Conservation (phyloP, 1,284 basidiomycete genomes). For the Apiotrichum siamense region DNA sequence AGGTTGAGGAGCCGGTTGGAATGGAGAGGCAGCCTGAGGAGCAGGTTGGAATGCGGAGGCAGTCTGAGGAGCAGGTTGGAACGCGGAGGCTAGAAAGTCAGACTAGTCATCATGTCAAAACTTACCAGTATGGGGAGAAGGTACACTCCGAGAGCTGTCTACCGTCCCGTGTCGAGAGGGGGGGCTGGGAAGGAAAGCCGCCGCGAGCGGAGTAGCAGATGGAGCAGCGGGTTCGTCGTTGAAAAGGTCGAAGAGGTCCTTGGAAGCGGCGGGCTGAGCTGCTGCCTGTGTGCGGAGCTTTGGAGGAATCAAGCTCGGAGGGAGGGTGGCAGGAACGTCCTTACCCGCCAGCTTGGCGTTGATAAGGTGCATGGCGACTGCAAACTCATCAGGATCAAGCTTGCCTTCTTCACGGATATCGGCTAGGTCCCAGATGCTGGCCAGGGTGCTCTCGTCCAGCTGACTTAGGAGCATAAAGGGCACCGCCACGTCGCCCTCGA, state of each 20-base stretch:
- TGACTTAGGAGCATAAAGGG: constrained; percentile 94
- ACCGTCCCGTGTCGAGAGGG: constrained; percentile 10
- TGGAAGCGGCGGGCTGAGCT: constrained; percentile 19
- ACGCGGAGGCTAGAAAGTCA: no score
- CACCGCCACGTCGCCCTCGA: constrained; percentile 90
- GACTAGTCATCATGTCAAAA: no score
- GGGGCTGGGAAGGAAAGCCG: constrained; percentile 27
- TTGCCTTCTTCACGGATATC: constrained; percentile 85
- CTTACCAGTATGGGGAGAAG: no score
- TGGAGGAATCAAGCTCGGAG: constrained; percentile 72
- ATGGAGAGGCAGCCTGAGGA: not conserved
- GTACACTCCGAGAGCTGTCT: not conserved
- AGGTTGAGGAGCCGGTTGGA: constrained; percentile 1
- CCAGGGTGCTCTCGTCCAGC: constrained; percentile 73
- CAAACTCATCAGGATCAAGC: constrained; percentile 87
- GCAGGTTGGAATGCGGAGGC: not conserved
- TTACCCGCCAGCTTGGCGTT: constrained; percentile 79
- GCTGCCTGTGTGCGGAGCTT: constrained; percentile 24
- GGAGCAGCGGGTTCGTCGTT: constrained; percentile 22
- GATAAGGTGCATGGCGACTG: constrained; percentile 93
- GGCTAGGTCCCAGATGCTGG: constrained; percentile 91
- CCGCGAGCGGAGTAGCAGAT: constrained; percentile 2
- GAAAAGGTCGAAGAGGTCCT: constrained; percentile 47
- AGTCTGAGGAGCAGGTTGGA: not conserved
- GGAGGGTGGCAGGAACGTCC: constrained; percentile 68